These are phyloP conservation scores for Anthracocystis panici-leucophaei DNA, from an alignment of 1,284 basidiomycete species.

Conservation along the genomic window DNA sequence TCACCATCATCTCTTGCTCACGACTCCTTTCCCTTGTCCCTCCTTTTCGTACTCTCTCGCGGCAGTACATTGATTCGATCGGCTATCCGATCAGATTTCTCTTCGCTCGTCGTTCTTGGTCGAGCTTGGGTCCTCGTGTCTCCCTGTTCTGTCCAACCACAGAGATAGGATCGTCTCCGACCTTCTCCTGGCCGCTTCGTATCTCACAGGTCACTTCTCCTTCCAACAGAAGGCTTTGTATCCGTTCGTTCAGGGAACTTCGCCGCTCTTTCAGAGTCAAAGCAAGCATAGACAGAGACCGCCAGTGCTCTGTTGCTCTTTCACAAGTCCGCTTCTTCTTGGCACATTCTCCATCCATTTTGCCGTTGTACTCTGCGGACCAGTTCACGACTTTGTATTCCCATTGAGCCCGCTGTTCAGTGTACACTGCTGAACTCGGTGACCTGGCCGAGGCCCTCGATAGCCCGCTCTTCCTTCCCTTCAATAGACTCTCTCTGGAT, in stretches of 20 bases:
- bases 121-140: constrained; percentile 3
- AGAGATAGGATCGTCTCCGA: not conserved
- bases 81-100: not conserved
- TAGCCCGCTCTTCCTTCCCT: not conserved
- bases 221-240: not conserved
- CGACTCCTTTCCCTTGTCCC: constrained; percentile 1
- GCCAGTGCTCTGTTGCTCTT: not conserved
- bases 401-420: not conserved
- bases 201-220: not conserved
- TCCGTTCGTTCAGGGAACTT: not conserved
- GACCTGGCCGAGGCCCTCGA: not conserved
- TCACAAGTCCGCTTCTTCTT: not conserved
- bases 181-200: not conserved
- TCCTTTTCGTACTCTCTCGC: not conserved
- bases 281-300: not conserved
- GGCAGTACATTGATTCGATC: not conserved
- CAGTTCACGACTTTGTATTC: not conserved
- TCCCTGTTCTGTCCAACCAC: not conserved
- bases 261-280: no score
- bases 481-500: not conserved
- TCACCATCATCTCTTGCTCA: constrained; percentile 25
- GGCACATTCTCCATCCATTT: constrained; percentile 1
- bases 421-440: not conserved
- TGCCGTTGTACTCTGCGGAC: not conserved
- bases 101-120: constrained; percentile 2